phyloP scores from a whole-genome alignment of 1,139 yeast genomes.

The Eremothecium sinecaudum region DNA sequence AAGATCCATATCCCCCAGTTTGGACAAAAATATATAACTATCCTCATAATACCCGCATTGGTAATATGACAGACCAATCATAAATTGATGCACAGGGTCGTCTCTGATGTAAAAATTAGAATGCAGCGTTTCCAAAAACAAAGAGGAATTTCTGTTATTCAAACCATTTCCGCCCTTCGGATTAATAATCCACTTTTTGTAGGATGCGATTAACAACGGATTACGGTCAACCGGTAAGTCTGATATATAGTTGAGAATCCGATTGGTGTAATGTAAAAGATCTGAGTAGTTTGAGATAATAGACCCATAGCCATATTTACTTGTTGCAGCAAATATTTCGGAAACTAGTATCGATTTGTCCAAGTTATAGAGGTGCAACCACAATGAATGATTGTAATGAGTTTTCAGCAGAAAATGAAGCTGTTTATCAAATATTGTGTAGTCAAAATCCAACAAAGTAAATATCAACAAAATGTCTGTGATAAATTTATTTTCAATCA shows the following conservation, averaged over 20 bases:
- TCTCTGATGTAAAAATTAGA: slow-evolving; percentile 17
- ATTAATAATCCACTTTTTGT: slow-evolving; percentile 16
- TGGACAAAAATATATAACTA: slow-evolving; percentile 19
- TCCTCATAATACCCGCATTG: slow-evolving; percentile 20
- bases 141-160: slow-evolving; percentile 5
- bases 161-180: neutral
- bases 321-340: slow-evolving; percentile 17
- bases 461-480: slow-evolving; percentile 22
- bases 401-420: slow-evolving; percentile 19
- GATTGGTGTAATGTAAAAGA: slow-evolving; percentile 18
- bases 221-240: slow-evolving; percentile 12
- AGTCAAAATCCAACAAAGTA: slow-evolving; percentile 26
- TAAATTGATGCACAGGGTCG: slow-evolving; percentile 20
- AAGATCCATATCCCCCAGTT: slow-evolving; percentile 10
- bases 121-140: slow-evolving; percentile 16
- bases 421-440: slow-evolving; percentile 16
- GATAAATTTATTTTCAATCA: slow-evolving; percentile 22
- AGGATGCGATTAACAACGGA: slow-evolving; percentile 19
- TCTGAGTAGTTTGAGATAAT: slow-evolving; percentile 21
- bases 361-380: slow-evolving; percentile 20
- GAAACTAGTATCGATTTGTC: slow-evolving; percentile 18
- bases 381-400: slow-evolving; percentile 23
- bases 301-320: slow-evolving; percentile 21
- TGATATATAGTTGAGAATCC: slow-evolving; percentile 15
- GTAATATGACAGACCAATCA: slow-evolving; percentile 23